phyloP scores from a whole-genome alignment of 495 filamentous ascomycete species.

The Hypoxylon rickii region DNA sequence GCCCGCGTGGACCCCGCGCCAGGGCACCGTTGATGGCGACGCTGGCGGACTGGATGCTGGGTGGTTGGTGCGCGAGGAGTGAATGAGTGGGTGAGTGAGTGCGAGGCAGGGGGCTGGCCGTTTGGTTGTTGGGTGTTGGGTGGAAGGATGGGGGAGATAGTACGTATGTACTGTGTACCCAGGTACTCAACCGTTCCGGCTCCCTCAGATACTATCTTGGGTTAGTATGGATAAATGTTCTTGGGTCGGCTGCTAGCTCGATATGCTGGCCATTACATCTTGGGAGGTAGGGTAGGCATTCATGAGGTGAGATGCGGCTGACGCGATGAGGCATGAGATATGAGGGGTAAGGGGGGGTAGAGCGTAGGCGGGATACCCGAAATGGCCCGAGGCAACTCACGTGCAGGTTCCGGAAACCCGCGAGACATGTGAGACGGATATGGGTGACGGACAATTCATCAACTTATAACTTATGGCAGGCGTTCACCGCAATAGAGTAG shows the following conservation, averaged over 20 bases:
- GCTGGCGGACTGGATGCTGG: constrained; percentile 43
- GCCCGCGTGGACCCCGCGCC: constrained; percentile 63
- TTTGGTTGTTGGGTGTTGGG: too few relatives aligned
- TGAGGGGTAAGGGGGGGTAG: constrained; percentile 11
- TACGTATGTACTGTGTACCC: too few relatives aligned
- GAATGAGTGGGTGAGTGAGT: background rate
- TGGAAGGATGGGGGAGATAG: too few relatives aligned
- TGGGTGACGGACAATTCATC: background rate
- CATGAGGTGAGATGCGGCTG: background rate
- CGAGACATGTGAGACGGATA: constrained; percentile 13
- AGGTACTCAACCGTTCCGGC: too few relatives aligned
- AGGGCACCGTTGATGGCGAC: constrained; percentile 30
- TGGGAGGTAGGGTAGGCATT: too few relatives aligned
- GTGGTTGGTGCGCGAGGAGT: constrained; percentile 38
- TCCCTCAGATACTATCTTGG: too few relatives aligned
- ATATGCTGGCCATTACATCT: background rate
- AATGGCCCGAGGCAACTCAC: constrained; percentile 18
- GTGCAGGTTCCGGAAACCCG: constrained; percentile 1
- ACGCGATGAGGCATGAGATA: background rate
- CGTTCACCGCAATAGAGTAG: constrained; percentile 4
- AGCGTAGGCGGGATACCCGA: constrained; percentile 15
- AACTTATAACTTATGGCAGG: background rate
- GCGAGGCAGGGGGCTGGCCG: background rate
- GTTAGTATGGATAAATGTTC: too few relatives aligned
- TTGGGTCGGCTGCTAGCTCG: too few relatives aligned